These are phyloP conservation scores for Ensete glaucum DNA, from an alignment of 176 grass and related monocot genomes.

Conservation along the genomic window DNA sequence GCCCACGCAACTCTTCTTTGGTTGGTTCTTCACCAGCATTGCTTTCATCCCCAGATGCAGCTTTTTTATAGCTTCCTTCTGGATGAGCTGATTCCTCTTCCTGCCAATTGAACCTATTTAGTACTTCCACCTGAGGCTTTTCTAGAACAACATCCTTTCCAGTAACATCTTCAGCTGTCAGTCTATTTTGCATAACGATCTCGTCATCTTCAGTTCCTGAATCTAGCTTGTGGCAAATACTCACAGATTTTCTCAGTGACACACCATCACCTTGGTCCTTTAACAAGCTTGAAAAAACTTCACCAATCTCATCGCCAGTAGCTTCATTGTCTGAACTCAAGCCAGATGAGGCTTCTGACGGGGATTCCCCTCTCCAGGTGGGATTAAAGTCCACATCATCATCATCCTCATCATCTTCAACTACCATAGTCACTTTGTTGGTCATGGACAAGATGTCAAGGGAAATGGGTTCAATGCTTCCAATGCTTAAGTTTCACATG, in stretches of 20 bases:
- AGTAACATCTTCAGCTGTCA: slow-evolving; percentile 8
- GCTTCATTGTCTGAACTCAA: slow-evolving; percentile 71
- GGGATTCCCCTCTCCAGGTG: slow-evolving; percentile 51
- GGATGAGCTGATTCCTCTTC: slow-evolving; percentile 26
- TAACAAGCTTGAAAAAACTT: slow-evolving; percentile 18
- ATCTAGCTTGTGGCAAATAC: neutral
- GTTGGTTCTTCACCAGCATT: neutral
- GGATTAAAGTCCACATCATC: slow-evolving; percentile 86
- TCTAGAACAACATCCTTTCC: slow-evolving; percentile 16
- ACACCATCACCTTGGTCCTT: slow-evolving; percentile 5
- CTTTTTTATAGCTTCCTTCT: neutral
- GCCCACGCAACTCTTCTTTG: slow-evolving; percentile 11
- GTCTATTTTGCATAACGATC: slow-evolving; percentile 13
- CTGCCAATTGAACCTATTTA: slow-evolving; percentile 14
- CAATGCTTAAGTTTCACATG: neutral
- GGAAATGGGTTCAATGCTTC: neutral
- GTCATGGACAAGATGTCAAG: neutral
- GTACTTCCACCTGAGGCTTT: slow-evolving; percentile 13
- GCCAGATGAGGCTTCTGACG: slow-evolving; percentile 68
- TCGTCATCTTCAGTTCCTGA: slow-evolving; percentile 22
- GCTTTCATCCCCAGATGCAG: neutral
- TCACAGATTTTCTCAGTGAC: neutral
- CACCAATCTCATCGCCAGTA: slow-evolving; percentile 19
- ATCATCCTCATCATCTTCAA: slow-evolving; percentile 64
- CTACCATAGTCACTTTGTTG: slow-evolving; percentile 40